Evolutionary conservation across 2,329 filamentous ascomycete species (phyloP).

Genomic region (Aspergillus persii): DNA sequence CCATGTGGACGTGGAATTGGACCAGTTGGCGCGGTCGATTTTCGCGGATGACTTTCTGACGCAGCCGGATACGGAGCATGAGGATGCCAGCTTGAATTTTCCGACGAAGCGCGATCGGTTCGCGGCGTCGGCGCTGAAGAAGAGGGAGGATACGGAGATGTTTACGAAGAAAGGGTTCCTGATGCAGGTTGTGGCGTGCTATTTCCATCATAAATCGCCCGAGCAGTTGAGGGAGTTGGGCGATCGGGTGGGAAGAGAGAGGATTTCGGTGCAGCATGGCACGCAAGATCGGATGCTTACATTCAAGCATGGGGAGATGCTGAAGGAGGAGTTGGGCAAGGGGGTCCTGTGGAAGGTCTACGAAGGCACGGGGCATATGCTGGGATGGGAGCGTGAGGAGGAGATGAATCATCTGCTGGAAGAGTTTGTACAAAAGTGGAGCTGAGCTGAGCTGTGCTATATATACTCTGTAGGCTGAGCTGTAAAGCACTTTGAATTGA

Average conservation of each 20-base stretch:
- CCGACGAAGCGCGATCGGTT: conserved; percentile 78
- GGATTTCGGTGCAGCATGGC: conserved; percentile 78
- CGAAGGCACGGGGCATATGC: conserved; percentile 73
- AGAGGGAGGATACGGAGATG: conserved; percentile 59
- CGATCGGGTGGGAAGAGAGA: conserved; percentile 66
- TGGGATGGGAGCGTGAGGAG: conserved; percentile 66
- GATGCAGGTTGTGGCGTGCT: conserved; percentile 73
- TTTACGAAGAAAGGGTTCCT: conserved; percentile 70
- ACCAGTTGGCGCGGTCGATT: conserved; percentile 62
- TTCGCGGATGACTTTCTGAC: conserved; percentile 65
- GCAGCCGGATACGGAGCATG: conserved; percentile 56
- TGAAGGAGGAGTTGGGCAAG: conserved; percentile 67
- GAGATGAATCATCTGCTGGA: conserved; percentile 68
- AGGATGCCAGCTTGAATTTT: conserved; percentile 51
- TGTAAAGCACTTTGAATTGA: no score
- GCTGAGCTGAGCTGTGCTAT: background rate
- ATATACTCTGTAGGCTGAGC: no score
- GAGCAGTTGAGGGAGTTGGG: conserved; percentile 65
- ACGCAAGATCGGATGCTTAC: conserved; percentile 75
- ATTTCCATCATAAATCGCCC: conserved; percentile 72
- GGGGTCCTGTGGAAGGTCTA: conserved; percentile 54
- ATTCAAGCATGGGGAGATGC: conserved; percentile 64
- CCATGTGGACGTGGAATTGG: conserved; percentile 64
- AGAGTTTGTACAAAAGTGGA: conserved; percentile 50
- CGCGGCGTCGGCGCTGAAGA: conserved; percentile 73